Conservation (phyloP, 176 grass and related monocot genomes). For the Aegilops sharonensis region DNA sequence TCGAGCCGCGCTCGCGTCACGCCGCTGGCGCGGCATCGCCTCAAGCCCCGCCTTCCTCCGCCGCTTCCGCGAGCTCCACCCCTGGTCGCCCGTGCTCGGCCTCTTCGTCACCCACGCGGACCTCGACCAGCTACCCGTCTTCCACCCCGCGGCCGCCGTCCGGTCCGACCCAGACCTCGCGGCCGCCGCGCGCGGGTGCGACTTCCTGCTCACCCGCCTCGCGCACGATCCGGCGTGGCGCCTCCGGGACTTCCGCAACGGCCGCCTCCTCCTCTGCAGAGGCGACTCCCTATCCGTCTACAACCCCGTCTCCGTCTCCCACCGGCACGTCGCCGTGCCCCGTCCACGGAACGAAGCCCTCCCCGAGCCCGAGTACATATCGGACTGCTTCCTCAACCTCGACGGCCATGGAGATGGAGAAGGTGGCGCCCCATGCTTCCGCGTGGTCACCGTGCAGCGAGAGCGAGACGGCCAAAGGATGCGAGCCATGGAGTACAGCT, state of each 20-base stretch:
- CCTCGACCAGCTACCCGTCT: too few species aligned
- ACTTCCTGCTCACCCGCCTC: too few species aligned
- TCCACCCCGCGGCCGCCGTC: too few species aligned
- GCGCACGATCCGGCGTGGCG: too few species aligned
- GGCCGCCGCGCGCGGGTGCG: too few species aligned
- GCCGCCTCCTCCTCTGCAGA: too few species aligned
- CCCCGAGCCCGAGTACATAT: neutral
- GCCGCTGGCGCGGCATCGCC: neutral
- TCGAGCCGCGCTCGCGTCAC: neutral
- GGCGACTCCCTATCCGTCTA: neutral
- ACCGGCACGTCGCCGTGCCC: neutral
- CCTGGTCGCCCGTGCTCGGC: neutral
- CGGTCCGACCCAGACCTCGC: too few species aligned
- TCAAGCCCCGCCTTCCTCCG: neutral
- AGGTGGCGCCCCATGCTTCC: neutral
- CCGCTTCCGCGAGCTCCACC: neutral
- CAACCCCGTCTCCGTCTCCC: neutral
- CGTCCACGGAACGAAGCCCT: neutral
- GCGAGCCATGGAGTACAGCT: slow-evolving; percentile 14
- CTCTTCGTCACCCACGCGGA: neutral
- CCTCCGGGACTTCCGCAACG: too few species aligned
- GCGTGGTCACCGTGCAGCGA: neutral
- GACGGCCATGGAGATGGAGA: neutral
- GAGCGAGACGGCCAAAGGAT: neutral
- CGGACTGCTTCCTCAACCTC: slow-evolving; percentile 1